Conservation (phyloP, 768 basidiomycete genomes). For the Suillus subaureus region DNA sequence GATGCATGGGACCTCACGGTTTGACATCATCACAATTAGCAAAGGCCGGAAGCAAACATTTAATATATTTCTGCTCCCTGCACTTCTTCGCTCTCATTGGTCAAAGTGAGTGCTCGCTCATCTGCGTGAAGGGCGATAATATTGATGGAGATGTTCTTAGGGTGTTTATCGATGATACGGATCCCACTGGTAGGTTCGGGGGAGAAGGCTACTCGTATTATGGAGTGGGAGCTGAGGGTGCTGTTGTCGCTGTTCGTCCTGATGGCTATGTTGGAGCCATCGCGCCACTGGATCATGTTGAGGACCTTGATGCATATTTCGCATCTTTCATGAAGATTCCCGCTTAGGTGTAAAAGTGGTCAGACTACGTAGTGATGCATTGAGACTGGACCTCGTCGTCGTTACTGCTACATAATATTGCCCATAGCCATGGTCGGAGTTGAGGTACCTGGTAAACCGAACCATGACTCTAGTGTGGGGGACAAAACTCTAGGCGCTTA, state of each 20-base stretch:
- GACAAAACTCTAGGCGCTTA: no score
- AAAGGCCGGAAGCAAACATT: constrained; percentile 35
- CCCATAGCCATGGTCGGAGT: no score
- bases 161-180: constrained; percentile 59
- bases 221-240: constrained; percentile 39
- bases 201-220: constrained; percentile 60
- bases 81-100: constrained; percentile 41
- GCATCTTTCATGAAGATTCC: constrained; percentile 33
- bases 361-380: no score
- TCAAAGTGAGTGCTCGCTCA: constrained; percentile 35
- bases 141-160: constrained; percentile 33
- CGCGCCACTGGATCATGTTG: constrained; percentile 44
- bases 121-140: not conserved
- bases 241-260: constrained; percentile 32
- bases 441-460: no score
- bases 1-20: constrained; percentile 26
- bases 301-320: constrained; percentile 50
- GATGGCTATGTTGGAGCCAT: constrained; percentile 63
- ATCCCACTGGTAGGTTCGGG: constrained; percentile 44
- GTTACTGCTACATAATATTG: no score
- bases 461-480: no score
- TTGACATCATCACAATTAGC: constrained; percentile 30
- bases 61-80: constrained; percentile 33
- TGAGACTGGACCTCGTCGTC: no score
- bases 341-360: no score